phyloP scores from a whole-genome alignment of 805 yeast species.

The Metschnikowia shivogae region DNA sequence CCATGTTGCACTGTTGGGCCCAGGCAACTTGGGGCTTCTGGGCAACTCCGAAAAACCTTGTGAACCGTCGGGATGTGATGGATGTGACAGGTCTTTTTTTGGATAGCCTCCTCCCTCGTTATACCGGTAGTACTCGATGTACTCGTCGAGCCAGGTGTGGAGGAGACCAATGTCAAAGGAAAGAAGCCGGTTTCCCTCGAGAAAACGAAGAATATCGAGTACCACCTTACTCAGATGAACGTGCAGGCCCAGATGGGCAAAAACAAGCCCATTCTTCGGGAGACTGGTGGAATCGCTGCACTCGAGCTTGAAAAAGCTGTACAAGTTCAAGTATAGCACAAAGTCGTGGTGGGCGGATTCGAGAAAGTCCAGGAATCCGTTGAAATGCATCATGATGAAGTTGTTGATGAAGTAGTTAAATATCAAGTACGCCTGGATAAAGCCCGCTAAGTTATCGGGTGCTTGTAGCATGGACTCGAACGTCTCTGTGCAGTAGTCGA shows the following conservation, averaged over 20 bases:
- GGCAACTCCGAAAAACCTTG: neutral
- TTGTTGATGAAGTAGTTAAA: slow-evolving; percentile 42
- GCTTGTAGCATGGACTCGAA: slow-evolving; percentile 28
- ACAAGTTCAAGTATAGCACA: slow-evolving; percentile 38
- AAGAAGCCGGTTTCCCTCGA: slow-evolving; percentile 27
- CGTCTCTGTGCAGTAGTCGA: slow-evolving; percentile 37
- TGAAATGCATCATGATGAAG: slow-evolving; percentile 39
- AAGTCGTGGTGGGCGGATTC: slow-evolving; percentile 35
- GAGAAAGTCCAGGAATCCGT: slow-evolving; percentile 39
- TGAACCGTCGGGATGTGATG: neutral
- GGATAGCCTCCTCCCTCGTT: slow-evolving; percentile 1
- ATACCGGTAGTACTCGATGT: slow-evolving; percentile 31
- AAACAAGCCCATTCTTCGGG: slow-evolving; percentile 1
- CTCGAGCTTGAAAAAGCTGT: slow-evolving; percentile 36
- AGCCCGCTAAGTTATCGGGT: slow-evolving; percentile 19
- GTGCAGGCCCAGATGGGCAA: neutral
- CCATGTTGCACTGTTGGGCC: neutral
- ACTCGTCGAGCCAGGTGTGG: slow-evolving; percentile 36
- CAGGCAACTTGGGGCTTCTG: neutral
- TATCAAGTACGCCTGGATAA: slow-evolving; percentile 37
- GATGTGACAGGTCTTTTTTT: neutral
- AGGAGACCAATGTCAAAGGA: slow-evolving; percentile 34
- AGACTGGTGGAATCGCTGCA: neutral
- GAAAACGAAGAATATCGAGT: slow-evolving; percentile 22
- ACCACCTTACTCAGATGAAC: neutral